These are phyloP conservation scores for Lactuca sativa DNA, from an alignment of 129 eudicot species.

Conservation along the genomic window DNA sequence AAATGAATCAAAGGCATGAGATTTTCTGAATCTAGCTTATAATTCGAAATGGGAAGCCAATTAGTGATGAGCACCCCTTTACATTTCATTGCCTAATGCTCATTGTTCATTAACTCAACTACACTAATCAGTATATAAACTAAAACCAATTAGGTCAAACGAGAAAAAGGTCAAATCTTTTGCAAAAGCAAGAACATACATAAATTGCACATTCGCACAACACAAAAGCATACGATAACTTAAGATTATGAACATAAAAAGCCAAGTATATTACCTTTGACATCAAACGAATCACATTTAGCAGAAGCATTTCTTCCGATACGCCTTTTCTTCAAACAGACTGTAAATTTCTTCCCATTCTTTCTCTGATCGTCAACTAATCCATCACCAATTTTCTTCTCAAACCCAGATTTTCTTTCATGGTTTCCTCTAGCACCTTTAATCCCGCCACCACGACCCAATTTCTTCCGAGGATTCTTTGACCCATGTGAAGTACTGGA, in stretches of 20 bases:
- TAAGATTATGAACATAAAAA: background rate
- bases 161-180: background rate
- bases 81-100: too few relatives aligned
- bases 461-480: slow-evolving; percentile 37
- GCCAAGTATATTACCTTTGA: slow-evolving; percentile 48
- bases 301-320: slow-evolving; percentile 43
- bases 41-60: too few relatives aligned
- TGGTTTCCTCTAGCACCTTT: slow-evolving; percentile 24
- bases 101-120: background rate
- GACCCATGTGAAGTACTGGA: slow-evolving; percentile 44
- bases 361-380: slow-evolving; percentile 38
- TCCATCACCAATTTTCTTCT: slow-evolving; percentile 30
- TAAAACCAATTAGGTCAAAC: background rate
- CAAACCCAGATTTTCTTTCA: slow-evolving; percentile 26
- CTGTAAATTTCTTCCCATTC: slow-evolving; percentile 39
- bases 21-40: background rate
- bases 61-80: too few relatives aligned
- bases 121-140: background rate
- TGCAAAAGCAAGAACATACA: slow-evolving; percentile 7
- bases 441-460: slow-evolving; percentile 28
- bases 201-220: background rate
- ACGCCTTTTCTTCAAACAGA: slow-evolving; percentile 72
- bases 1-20: background rate
- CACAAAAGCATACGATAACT: background rate
- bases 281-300: slow-evolving; percentile 48